These are phyloP conservation scores for Leishmania tropica DNA, from an alignment of 208 protist genomes.

Conservation along the genomic window DNA sequence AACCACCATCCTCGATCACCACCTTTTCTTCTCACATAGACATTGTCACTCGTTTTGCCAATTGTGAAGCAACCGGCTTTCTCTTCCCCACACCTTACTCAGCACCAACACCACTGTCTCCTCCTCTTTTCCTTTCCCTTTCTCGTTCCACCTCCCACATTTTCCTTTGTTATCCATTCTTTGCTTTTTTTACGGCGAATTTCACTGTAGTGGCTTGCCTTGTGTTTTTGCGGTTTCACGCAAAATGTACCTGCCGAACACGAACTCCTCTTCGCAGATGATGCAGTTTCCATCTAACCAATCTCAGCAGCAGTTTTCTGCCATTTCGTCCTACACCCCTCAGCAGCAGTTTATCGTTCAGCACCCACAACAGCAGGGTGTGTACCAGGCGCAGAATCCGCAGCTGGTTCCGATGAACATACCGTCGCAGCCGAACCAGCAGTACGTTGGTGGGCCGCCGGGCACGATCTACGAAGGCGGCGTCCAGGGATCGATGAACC, in stretches of 20 bases:
- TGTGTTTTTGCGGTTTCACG: constrained; percentile 2
- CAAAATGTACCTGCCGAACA: constrained; percentile 34
- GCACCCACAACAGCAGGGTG: constrained; percentile 35
- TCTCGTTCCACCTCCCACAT: neutral
- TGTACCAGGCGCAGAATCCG: constrained; percentile 38
- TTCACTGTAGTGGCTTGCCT: neutral
- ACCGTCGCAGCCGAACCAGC: constrained; percentile 34
- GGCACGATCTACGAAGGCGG: constrained; percentile 30
- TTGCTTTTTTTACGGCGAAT: neutral
- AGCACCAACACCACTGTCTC: neutral
- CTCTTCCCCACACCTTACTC: neutral
- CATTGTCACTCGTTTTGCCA: neutral
- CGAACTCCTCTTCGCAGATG: constrained; percentile 29
- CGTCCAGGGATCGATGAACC: constrained; percentile 30
- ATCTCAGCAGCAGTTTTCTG: constrained; percentile 43
- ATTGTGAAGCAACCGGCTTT: neutral
- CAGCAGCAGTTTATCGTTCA: constrained; percentile 41
- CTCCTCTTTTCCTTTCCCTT: neutral
- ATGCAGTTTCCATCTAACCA: constrained; percentile 35
- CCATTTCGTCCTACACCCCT: constrained; percentile 35
- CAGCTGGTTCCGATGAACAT: constrained; percentile 51
- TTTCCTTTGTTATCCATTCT: constrained; percentile 1
- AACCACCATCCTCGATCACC: neutral
- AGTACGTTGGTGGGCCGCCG: constrained; percentile 28
- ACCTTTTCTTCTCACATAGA: neutral